Evolutionary conservation across 768 basidiomycete genomes (phyloP).

Genomic region (Cystofilobasidium bisporidii): DNA sequence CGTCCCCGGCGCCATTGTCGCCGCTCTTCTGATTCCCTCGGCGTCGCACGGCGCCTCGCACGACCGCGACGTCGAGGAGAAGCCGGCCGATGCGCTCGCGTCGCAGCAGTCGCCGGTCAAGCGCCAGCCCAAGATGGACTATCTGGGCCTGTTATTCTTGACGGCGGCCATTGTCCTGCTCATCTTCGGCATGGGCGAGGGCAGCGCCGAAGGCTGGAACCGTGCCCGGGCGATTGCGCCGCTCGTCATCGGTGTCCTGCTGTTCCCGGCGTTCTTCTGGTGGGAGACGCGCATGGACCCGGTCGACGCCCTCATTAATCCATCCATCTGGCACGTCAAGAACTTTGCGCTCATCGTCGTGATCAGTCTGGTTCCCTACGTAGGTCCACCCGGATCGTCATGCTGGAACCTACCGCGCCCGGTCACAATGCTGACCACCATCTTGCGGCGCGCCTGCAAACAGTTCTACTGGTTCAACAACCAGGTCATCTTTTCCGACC

Average conservation of each 20-base stretch:
- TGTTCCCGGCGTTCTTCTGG: conserved; percentile 17
- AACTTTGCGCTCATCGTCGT: conserved; percentile 19
- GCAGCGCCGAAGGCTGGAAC: conserved; percentile 4
- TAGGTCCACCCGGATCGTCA: no score
- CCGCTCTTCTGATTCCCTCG: conserved; percentile 17
- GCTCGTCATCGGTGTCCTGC: conserved; percentile 4
- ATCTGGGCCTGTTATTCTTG: conserved; percentile 18
- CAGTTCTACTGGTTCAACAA: background rate
- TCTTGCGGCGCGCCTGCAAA: no score
- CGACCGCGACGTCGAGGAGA: conserved; percentile 28
- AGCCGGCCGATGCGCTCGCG: conserved; percentile 33
- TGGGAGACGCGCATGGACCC: conserved; percentile 25
- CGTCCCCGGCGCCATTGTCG: conserved; percentile 8
- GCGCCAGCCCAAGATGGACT: conserved; percentile 14
- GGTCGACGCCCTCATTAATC: conserved; percentile 9
- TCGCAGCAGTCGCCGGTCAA: conserved; percentile 36
- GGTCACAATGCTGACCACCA: no score
- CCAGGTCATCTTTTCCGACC: conserved; percentile 1
- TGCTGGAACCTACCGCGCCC: background rate
- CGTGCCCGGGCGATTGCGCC: conserved; percentile 4
- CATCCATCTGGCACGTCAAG: background rate
- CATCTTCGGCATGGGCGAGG: conserved; percentile 34
- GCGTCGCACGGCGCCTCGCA: background rate
- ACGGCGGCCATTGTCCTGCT: conserved; percentile 33
- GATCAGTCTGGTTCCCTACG: background rate